Conservation (phyloP, 805 yeast species). For the Kuraishia hungarica region DNA sequence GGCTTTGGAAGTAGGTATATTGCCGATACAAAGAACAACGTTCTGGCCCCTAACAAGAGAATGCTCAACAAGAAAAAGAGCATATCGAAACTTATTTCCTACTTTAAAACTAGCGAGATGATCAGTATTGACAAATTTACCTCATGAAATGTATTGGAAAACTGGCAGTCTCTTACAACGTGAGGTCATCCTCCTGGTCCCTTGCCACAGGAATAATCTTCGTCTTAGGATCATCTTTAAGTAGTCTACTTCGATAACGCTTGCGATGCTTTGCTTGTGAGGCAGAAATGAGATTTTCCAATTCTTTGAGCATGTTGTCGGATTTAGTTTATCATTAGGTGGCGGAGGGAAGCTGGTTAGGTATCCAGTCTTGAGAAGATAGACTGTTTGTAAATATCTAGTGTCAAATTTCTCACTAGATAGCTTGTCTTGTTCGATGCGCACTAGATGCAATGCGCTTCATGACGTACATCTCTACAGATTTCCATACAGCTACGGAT, state of each 20-base stretch:
- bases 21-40: background rate
- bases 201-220: background rate
- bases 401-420: no score
- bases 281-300: background rate
- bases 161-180: background rate
- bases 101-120: background rate
- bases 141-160: no score
- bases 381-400: no score
- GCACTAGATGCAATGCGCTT: no score
- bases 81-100: background rate
- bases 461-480: no score
- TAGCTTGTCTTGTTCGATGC: no score
- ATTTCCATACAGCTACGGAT: no score
- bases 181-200: background rate
- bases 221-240: background rate
- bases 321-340: no score
- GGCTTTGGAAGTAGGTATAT: background rate
- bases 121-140: no score
- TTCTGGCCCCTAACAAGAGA: background rate
- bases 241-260: background rate
- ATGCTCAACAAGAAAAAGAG: background rate
- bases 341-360: no score
- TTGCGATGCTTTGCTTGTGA: background rate
- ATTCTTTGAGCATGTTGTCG: background rate
- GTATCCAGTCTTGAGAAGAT: no score